Conservation (phyloP, 345 rosid genomes). For the Triadica sebifera region DNA sequence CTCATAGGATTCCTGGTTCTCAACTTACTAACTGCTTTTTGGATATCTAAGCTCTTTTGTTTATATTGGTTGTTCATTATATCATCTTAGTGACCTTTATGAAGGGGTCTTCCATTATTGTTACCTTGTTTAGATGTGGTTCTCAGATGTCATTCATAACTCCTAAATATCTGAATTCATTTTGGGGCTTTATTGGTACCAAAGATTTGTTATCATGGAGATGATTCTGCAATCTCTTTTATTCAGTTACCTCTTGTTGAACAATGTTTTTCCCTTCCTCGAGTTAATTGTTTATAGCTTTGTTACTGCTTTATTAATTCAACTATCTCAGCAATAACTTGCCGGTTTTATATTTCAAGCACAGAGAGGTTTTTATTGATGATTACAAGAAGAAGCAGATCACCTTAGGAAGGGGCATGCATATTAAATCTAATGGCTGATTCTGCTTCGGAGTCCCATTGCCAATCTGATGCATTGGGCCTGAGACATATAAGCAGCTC, state of each 20-base stretch:
- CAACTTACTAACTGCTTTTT: not conserved
- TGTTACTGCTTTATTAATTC: slow-evolving; percentile 4
- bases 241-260: not conserved
- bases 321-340: slow-evolving; percentile 24
- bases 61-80: not conserved
- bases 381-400: slow-evolving; percentile 19
- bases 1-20: slow-evolving; percentile 5
- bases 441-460: slow-evolving; percentile 27
- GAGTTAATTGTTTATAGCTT: not conserved
- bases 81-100: not conserved
- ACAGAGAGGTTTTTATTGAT: slow-evolving; percentile 21
- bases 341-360: slow-evolving; percentile 23
- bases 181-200: not conserved
- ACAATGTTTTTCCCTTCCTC: not conserved
- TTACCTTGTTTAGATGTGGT: slow-evolving; percentile 2
- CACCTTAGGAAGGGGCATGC: slow-evolving; percentile 9
- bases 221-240: not conserved
- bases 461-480: slow-evolving; percentile 31
- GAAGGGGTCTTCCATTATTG: not conserved
- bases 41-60: not conserved
- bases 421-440: slow-evolving; percentile 37
- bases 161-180: slow-evolving; percentile 4
- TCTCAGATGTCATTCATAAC: not conserved
- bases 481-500: slow-evolving; percentile 37
- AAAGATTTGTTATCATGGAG: slow-evolving; percentile 1